These are phyloP conservation scores for Coniochaeta ligniaria DNA, from an alignment of 2,329 filamentous ascomycete species.

Conservation along the genomic window DNA sequence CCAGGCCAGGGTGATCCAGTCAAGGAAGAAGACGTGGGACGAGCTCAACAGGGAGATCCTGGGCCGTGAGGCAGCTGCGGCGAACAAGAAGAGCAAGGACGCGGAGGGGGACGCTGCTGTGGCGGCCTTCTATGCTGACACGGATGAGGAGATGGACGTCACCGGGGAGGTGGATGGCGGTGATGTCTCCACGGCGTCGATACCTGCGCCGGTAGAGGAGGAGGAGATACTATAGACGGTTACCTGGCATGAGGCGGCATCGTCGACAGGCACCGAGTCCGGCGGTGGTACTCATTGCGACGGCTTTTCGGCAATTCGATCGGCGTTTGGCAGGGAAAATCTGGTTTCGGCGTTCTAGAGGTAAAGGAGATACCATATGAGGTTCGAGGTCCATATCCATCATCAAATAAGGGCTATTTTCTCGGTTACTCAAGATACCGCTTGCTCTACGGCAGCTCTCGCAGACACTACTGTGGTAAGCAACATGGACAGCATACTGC, in stretches of 20 bases:
- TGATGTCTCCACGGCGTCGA: neutral
- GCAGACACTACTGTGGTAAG: neutral
- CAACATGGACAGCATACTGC: neutral
- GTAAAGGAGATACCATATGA: neutral
- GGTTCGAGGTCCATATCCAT: neutral
- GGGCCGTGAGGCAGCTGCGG: constrained; percentile 5
- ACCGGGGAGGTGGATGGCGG: constrained; percentile 2
- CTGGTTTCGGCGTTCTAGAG: neutral
- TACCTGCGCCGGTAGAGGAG: constrained; percentile 16
- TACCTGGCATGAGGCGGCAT: neutral
- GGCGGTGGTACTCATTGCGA: no score
- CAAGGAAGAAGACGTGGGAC: constrained; percentile 49
- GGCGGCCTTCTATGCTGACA: constrained; percentile 13
- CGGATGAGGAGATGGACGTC: constrained; percentile 28
- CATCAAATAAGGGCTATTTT: neutral
- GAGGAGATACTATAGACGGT: constrained; percentile 21
- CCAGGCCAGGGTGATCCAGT: constrained; percentile 37
- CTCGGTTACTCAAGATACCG: neutral
- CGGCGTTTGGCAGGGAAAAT: neutral
- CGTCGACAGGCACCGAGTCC: no score
- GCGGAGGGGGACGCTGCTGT: constrained; percentile 13
- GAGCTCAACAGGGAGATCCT: constrained; percentile 39
- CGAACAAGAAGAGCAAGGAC: neutral
- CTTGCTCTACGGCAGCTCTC: neutral
- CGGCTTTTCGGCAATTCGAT: no score